Evolutionary conservation across 2,329 filamentous ascomycete species (phyloP), one percentile per base, ranked within the genome.

Genomic region (Diaporthe ilicicola): DNA sequence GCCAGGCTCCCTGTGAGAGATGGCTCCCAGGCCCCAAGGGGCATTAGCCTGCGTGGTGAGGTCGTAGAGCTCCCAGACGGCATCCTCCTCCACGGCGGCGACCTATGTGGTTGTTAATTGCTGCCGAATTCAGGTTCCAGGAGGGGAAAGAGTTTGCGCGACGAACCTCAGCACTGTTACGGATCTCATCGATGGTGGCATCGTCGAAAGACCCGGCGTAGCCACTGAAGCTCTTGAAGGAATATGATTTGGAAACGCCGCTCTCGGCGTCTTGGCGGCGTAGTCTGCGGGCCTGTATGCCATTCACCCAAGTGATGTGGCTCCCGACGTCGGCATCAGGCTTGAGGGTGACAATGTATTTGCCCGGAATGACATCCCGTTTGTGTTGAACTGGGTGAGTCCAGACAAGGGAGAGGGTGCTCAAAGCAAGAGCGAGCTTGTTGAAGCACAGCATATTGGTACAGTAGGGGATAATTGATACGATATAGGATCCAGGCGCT

Each of bases 101-200:
- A 72, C 70, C 70, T 72, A 24, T 2, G 8, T 2, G 29, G 3
- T 24, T 64, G 59, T 64, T 17, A 64, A 10, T 12, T 34, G 32
- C 32, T 4, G 32, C 4, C 12, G 4, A 17, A 9, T 7, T 29
- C 24, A 17, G 10, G 4, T 9, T 1, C 10, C 22, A 2, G 2
- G 29, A 2, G 10, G 24, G 5, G 3, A n/a, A 3, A 6, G 6
- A 19, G 1, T 8, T 4, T 19, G 29, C 7, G 27, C 3, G 27
- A 46, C 54, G 1, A 24, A 70, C 69, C 51, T 70, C 62, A 22
- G 53, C 42, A 9, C 69, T 70, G n/a, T 42, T 90, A 59, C 96
- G 90, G 66, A 99, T 91, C 77, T 97, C 94, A 46, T 94, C 95
- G 95, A 98, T 98, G 78, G 94, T 91, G 67, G 85, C 86, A 24